phyloP scores from a whole-genome alignment of 2,329 filamentous ascomycete species.

The Fusarium sp. region DNA sequence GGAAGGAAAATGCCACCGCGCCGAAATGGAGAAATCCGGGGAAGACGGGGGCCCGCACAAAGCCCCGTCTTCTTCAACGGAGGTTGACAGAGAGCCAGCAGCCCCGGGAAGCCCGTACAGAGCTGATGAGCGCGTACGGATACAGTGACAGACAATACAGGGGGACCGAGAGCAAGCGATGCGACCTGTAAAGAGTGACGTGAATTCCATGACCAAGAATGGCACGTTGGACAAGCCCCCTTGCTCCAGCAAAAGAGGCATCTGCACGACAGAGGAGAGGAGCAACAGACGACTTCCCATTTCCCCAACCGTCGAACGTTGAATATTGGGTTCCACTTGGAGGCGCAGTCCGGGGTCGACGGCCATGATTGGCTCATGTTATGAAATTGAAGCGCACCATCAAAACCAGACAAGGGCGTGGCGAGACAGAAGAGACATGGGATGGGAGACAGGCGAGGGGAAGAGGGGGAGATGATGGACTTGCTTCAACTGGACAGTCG shows the following conservation, averaged over 20 bases:
- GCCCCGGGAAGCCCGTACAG: not conserved
- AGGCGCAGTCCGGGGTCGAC: conserved; percentile 1
- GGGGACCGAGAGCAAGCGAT: not conserved
- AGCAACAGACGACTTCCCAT: not conserved
- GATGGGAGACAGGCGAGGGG: not conserved
- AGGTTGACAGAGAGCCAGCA: not conserved
- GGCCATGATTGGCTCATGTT: not conserved
- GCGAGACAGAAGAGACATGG: not conserved
- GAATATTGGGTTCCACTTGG: not conserved
- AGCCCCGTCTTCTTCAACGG: not conserved
- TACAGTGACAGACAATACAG: no score
- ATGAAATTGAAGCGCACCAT: not conserved
- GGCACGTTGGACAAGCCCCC: not conserved
- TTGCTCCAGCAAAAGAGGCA: not conserved
- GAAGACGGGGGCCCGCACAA: conserved; percentile 13
- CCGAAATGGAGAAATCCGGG: conserved; percentile 33
- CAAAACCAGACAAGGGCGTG: not conserved
- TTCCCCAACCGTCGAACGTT: not conserved
- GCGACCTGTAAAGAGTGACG: not conserved
- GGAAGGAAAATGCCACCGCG: conserved; percentile 25
- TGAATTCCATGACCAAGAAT: not conserved
- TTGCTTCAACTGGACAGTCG: not conserved
- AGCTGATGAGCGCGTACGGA: not conserved
- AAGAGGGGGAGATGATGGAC: not conserved
- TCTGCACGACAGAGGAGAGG: not conserved